Percentiles rank a stretch among this genome's conserved stretches.
phyloP scores from a whole-genome alignment of 352 stramenopile genomes.

The Phytophthora pistaciae region DNA sequence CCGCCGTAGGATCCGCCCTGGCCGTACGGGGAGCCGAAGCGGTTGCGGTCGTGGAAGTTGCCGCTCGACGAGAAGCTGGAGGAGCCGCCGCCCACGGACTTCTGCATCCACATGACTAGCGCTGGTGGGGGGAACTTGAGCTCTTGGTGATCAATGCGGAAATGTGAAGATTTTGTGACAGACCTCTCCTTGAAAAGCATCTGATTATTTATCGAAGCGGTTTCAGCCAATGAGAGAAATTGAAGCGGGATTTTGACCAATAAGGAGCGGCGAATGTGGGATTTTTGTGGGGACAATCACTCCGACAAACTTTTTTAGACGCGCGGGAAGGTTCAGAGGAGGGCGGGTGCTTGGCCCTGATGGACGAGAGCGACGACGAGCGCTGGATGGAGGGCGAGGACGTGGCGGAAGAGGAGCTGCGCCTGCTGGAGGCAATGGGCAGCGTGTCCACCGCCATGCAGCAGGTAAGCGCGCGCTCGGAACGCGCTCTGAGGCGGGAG shows the following conservation, averaged over 20 bases:
- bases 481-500: neutral
- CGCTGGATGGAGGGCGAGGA: constrained; percentile 37
- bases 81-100: constrained; percentile 48
- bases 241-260: constrained; percentile 9
- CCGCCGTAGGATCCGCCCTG: constrained; percentile 36
- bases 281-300: neutral
- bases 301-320: neutral
- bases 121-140: neutral
- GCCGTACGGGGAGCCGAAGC: constrained; percentile 44
- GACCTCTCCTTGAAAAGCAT: constrained; percentile 25
- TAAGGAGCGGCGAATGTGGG: neutral
- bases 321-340: constrained; percentile 3
- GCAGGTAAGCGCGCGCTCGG: constrained; percentile 28
- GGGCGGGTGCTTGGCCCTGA: constrained; percentile 4
- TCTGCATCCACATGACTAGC: constrained; percentile 67
- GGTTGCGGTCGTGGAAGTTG: constrained; percentile 65
- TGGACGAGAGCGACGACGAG: constrained; percentile 30
- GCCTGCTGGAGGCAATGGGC: constrained; percentile 55
- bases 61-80: constrained; percentile 41
- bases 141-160: neutral
- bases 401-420: constrained; percentile 57
- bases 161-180: constrained; percentile 25
- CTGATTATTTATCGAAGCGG: constrained; percentile 18
- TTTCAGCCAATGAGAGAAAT: constrained; percentile 12
- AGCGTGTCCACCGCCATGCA: constrained; percentile 51